phyloP scores from a whole-genome alignment of 306 rosid genomes.

The Inga laurina region DNA sequence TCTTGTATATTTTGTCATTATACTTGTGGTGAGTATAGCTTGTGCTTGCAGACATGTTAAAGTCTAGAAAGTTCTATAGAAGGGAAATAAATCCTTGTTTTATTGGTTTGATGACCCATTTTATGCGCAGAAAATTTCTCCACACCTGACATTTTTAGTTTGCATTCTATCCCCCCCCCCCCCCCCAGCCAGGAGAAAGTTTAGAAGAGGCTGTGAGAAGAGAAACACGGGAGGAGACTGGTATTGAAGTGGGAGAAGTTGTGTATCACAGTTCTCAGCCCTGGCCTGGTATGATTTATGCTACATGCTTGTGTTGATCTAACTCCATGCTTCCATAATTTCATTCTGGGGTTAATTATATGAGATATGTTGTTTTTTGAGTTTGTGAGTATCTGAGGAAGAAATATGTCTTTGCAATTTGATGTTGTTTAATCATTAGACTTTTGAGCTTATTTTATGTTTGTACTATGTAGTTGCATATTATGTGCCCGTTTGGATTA shows the following conservation, averaged over 20 bases:
- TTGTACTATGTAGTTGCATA: not conserved
- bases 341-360: not conserved
- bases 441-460: not conserved
- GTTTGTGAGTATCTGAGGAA: conserved; percentile 5
- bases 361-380: not conserved
- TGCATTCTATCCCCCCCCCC: conserved; percentile 48
- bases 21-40: not conserved
- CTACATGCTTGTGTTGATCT: not conserved
- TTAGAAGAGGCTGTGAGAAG: conserved; percentile 96
- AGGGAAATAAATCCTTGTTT: conserved; percentile 3
- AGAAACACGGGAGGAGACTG: conserved; percentile 96
- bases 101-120: conserved; percentile 11
- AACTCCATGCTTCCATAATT: conserved; percentile 1
- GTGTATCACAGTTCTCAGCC: conserved; percentile 95
- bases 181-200: conserved; percentile 87
- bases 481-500: not conserved
- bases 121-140: not conserved
- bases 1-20: conserved; percentile 8
- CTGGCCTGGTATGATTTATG: conserved; percentile 78
- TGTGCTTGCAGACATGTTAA: conserved; percentile 7
- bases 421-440: conserved; percentile 1
- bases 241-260: conserved; percentile 90
- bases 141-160: conserved; percentile 9
- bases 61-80: conserved; percentile 10
- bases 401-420: not conserved